A percentile compares a stretch with the other conserved stretches of the same genome.
phyloP scores from a whole-genome alignment of 768 basidiomycete genomes.

The Astraeus odoratus region DNA sequence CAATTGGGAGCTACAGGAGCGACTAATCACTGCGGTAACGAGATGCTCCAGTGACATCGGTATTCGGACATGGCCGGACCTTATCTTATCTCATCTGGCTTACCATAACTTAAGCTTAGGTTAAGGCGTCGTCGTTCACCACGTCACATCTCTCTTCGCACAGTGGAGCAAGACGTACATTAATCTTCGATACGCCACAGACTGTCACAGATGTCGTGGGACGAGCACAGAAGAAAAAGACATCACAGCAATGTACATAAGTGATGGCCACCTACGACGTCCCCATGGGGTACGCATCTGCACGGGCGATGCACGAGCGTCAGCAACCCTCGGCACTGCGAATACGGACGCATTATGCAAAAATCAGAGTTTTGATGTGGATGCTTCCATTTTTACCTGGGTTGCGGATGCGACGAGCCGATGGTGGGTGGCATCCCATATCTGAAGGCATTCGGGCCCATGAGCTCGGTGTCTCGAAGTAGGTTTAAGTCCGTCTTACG shows the following conservation, averaged over 20 bases:
- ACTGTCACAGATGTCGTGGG: background rate
- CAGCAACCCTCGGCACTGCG: no score
- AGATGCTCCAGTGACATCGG: no score
- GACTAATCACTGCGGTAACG: no score
- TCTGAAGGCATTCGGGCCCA: conserved; percentile 19
- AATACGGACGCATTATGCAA: background rate
- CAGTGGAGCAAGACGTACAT: no score
- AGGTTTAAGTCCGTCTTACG: conserved; percentile 21
- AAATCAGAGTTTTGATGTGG: conserved; percentile 13
- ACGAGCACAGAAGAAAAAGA: no score
- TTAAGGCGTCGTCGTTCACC: no score
- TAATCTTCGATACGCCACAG: no score
- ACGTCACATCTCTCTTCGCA: no score
- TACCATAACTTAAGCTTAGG: background rate
- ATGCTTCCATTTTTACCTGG: conserved; percentile 33
- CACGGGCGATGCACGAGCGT: no score
- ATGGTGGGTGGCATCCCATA: conserved; percentile 34
- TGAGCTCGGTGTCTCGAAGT: background rate
- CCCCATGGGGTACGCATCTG: background rate
- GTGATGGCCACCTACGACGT: background rate
- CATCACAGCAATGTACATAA: background rate
- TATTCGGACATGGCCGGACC: conserved; percentile 1
- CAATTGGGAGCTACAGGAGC: no score
- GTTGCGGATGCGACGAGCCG: conserved; percentile 37
- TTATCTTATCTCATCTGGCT: conserved; percentile 10